Evolutionary conservation across 2,329 filamentous ascomycete genomes (phyloP), one percentile per base, ranked within the genome.

Genomic region (Sclerotinia nivalis): DNA sequence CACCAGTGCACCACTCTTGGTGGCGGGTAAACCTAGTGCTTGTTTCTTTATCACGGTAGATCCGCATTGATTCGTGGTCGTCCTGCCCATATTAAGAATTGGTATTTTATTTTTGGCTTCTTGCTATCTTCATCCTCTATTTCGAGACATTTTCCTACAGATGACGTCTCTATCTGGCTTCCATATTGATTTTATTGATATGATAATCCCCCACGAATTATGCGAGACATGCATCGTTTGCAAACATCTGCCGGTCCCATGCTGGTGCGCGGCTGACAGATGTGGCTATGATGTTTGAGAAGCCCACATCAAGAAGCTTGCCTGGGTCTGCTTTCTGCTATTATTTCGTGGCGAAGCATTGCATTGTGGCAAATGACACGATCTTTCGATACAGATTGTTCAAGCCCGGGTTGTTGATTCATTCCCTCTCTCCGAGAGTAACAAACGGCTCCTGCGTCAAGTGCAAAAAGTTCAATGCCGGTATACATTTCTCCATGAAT

Each of bases 201-300:
- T 37, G 9, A 37, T 49, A 22, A 40, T 28, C 40, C 54, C 40
- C 40, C 31, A 34, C 31, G 52, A 25, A 31, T 28, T 54, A 66
- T 65, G 61, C 31, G 50, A 65, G 31, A 50, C 31, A 66, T 62
- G 45, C 20, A 49, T 49, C 20, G 40, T 58, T 66, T 43, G 50
- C 64, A 2, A 47, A 45, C 54, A 47, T 66, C 52, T 34, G 37
- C 28, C 28, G 40, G 34, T 25, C 65, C 40, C 28, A 25, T 58
- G 52, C 37, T 47, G 37, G 4, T 50, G 60, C 22, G 60, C 45
- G 47, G 60, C 45, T 50, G 60, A 64, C 45, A 40, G 47, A 4
- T 37, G 28, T 47, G 64, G 40, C 37, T 47, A 28, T 64, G 45
- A 34, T 7, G n/a, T 18, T 60, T 28, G 9, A 45, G n/a, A 8